Conservation (phyloP, 2,329 filamentous ascomycete genomes). For the Phyllosticta citriasiana region DNA sequence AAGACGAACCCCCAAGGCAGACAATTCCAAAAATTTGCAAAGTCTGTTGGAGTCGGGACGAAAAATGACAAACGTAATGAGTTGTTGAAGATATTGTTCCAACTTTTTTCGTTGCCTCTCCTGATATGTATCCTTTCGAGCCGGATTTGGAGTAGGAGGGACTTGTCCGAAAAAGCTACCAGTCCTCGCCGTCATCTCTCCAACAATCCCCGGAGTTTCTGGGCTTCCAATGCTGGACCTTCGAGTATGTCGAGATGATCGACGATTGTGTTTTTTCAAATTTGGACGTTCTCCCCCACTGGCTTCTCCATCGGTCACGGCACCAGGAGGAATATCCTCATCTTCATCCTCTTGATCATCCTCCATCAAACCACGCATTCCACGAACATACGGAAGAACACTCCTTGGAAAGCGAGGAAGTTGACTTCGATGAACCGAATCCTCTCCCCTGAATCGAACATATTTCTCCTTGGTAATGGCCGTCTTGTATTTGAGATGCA, state of each 20-base stretch:
- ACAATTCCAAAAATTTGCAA: constrained; percentile 92
- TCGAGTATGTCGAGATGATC: constrained; percentile 49
- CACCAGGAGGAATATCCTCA: constrained; percentile 53
- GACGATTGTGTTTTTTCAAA: constrained; percentile 38
- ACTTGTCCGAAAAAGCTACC: constrained; percentile 33
- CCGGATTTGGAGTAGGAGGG: constrained; percentile 20
- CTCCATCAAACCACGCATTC: constrained; percentile 56
- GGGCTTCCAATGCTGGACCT: constrained; percentile 43
- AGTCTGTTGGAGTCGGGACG: constrained; percentile 88
- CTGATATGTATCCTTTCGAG: constrained; percentile 52
- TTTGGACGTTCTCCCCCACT: constrained; percentile 54
- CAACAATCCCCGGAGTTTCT: constrained; percentile 17
- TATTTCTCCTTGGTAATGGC: constrained; percentile 77
- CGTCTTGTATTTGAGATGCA: constrained; percentile 89
- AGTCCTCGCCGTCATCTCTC: constrained; percentile 19
- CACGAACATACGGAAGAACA: constrained; percentile 80
- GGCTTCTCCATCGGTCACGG: constrained; percentile 52
- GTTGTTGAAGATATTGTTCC: constrained; percentile 82
- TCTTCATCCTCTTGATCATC: constrained; percentile 62
- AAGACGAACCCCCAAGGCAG: constrained; percentile 82
- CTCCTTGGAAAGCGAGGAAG: constrained; percentile 84
- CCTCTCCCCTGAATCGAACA: constrained; percentile 57
- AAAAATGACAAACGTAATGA: constrained; percentile 96
- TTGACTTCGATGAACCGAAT: constrained; percentile 53
- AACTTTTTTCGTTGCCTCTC: constrained; percentile 75